Percentiles rank a stretch among this genome's conserved stretches.
Evolutionary conservation across 2,329 filamentous ascomycete genomes (phyloP).

Genomic region (Fusarium albosuccineum): DNA sequence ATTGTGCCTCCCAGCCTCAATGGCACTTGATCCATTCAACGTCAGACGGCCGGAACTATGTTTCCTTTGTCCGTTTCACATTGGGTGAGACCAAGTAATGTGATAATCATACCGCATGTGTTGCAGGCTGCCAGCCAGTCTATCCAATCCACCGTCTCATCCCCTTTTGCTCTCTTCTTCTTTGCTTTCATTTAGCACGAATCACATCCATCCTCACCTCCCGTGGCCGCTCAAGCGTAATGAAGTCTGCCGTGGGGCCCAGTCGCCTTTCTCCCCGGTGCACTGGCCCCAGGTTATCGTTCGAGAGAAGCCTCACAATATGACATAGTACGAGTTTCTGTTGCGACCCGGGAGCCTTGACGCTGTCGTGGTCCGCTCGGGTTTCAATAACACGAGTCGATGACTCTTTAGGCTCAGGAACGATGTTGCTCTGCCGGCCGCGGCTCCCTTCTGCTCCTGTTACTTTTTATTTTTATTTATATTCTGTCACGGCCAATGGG

Average conservation of each 20-base stretch:
- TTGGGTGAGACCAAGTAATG: constrained; percentile 24
- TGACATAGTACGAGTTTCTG: constrained; percentile 27
- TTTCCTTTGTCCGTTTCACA: constrained; percentile 24
- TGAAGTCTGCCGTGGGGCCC: constrained; percentile 37
- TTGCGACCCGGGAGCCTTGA: constrained; percentile 32
- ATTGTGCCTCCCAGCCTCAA: constrained; percentile 3
- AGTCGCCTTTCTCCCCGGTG: constrained; percentile 35
- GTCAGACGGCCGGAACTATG: constrained; percentile 12
- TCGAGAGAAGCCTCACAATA: constrained; percentile 38
- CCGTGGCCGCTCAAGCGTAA: constrained; percentile 33
- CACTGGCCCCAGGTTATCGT: constrained; percentile 37
- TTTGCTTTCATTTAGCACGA: constrained; percentile 23
- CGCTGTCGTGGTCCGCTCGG: constrained; percentile 25
- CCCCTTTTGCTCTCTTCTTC: constrained; percentile 24
- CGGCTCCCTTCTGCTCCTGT: constrained; percentile 17
- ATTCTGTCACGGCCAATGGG: constrained; percentile 15
- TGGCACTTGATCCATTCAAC: constrained; percentile 1
- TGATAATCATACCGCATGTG: constrained; percentile 36
- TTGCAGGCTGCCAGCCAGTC: not conserved
- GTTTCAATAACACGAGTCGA: constrained; percentile 22
- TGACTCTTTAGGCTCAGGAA: constrained; percentile 22
- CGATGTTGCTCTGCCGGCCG: constrained; percentile 23
- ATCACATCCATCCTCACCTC: constrained; percentile 22
- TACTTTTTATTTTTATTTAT: constrained; percentile 6
- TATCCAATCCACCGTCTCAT: constrained; percentile 22